Evolutionary conservation across 495 filamentous ascomycete genomes (phyloP).

Genomic region (Tuber indicum): DNA sequence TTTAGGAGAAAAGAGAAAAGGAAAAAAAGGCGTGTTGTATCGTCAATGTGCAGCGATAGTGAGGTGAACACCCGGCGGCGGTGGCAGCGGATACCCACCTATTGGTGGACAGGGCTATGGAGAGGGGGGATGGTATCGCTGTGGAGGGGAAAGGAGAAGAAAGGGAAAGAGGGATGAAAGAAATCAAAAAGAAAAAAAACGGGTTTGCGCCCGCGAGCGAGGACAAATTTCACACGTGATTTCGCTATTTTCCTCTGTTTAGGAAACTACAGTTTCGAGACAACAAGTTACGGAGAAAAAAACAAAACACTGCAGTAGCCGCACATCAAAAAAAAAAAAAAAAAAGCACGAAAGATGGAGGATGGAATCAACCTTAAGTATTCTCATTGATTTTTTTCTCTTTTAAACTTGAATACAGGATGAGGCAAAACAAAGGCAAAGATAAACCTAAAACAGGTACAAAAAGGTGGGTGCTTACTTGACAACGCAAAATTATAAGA

Average conservation of each 20-base stretch:
- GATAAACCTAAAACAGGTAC: neutral
- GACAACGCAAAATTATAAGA: neutral
- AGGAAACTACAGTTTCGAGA: neutral
- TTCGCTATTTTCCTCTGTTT: neutral
- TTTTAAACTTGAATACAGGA: neutral
- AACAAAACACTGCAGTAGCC: neutral
- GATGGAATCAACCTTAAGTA: neutral
- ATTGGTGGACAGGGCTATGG: neutral
- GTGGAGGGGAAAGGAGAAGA: slow-evolving; percentile 7
- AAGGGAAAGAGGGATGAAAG: neutral
- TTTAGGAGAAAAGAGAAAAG: neutral
- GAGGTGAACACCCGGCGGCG: neutral
- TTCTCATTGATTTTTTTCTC: neutral
- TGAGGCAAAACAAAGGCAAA: neutral
- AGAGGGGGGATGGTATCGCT: neutral
- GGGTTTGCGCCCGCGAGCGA: neutral
- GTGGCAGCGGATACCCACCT: neutral
- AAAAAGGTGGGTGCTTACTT: neutral
- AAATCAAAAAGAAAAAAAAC: neutral
- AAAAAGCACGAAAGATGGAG: neutral
- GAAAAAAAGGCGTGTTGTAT: neutral
- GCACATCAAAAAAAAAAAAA: too few relatives aligned
- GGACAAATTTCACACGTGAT: neutral
- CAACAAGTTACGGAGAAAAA: neutral
- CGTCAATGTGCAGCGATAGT: neutral